Evolutionary conservation across 345 rosid genomes (phyloP).

Genomic region (Acer saccharum): DNA sequence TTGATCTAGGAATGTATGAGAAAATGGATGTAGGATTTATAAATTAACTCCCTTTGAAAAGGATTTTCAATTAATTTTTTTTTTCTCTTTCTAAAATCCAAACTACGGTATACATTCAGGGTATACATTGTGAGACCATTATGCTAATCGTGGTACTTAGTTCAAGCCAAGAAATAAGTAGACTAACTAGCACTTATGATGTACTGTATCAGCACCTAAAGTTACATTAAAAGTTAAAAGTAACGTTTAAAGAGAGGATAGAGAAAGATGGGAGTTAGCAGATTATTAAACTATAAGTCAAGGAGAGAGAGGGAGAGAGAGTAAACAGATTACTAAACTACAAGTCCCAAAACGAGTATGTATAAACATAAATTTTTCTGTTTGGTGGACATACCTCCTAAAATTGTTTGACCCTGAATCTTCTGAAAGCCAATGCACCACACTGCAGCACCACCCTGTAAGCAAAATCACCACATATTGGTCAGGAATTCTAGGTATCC

Average conservation of each 20-base stretch:
- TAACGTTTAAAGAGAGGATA: too few species aligned
- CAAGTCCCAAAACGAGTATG: neutral
- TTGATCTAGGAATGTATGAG: neutral
- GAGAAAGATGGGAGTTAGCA: neutral
- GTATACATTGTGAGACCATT: neutral
- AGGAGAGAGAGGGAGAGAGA: neutral
- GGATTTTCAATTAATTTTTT: too few species aligned
- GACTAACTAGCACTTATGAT: neutral
- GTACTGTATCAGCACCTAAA: too few species aligned
- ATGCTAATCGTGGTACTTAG: neutral
- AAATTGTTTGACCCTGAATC: slow-evolving; percentile 75
- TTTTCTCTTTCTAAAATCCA: neutral
- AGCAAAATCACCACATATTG: slow-evolving; percentile 3
- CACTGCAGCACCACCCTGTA: slow-evolving; percentile 64
- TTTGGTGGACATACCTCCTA: slow-evolving; percentile 69
- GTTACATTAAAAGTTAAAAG: too few species aligned
- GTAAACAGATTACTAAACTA: neutral
- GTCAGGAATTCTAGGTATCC: slow-evolving; percentile 11
- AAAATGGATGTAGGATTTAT: neutral
- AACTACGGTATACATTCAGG: neutral
- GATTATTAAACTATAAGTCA: neutral
- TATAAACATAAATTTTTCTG: neutral
- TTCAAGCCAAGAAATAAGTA: neutral
- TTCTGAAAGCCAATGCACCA: slow-evolving; percentile 96
- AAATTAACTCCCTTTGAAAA: too few species aligned